Evolutionary conservation across 805 yeast species (phyloP), one percentile per base, ranked within the genome.

Genomic region (Kodamaea sagamina): DNA sequence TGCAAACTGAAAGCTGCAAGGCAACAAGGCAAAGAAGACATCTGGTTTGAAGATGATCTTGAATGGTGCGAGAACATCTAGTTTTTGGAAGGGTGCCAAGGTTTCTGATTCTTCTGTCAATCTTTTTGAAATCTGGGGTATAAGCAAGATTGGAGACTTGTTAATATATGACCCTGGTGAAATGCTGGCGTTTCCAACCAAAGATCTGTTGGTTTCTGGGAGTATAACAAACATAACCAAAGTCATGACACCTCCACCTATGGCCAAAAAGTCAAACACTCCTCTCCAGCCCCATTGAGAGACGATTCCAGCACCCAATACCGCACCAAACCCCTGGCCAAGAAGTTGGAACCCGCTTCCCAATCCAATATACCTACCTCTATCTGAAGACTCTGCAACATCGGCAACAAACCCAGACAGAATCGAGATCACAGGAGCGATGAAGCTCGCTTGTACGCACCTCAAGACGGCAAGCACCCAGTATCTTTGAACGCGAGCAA

Each of bases 271-370:
- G 80, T 88, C 80, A 53, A 86, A 85, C n/a, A 83, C 77, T 0
- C 89, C 79, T 52, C 90, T 71, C 96, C 96, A 89, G 12, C 52
- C 54, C 52, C 58, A 63, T 13, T 55, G 47, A 15, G 55, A 32
- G 16, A 53, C 48, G 4, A 66, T 50, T 13, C 79, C 71, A 3
- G 78, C 71, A 68, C 86, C 57, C 16, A 88, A 65, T n/a, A 89
- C 64, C 0, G 95, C 88, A 8, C 95, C 92, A 48, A 88, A 71
- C 2, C 88, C 89, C 53, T 82, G 84, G 1, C 95, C 95, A 6
- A 85, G 52, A 24, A 85, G 71, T 12, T 82, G 79, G 32, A 82
- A 67, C 0, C 95, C 92, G 12, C 78, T 58, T 1, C 79, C 77
- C 12, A 82, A 52, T 0, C 95, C 93, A 32, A 82, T 79, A 50